Evolutionary conservation across 352 stramenopile species (phyloP), one percentile per base, ranked within the genome.

Genomic region (Pelagophyceae sp.): DNA sequence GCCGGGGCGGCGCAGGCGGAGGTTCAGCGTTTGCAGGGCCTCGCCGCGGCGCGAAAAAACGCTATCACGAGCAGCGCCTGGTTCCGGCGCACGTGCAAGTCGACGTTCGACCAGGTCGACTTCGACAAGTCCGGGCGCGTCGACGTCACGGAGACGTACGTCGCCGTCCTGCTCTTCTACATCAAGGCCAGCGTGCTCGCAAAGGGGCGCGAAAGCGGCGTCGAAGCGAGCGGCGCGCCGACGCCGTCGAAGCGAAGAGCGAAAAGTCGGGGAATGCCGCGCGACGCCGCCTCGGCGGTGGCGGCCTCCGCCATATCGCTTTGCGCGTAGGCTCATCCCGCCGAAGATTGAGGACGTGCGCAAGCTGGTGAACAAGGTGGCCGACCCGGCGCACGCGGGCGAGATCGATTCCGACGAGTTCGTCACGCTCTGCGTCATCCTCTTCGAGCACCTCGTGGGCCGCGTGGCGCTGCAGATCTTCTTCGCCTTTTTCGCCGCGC

Each of bases 111-210:
- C 58, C 15, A 67, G 58, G 58, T 67, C 11, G 67, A 74, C 67
- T 25, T 74, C 37, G 38, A 74, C 67, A 74, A 58, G 35, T 38
- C 1, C 35, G 67, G 35, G 2, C 23, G 35, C 20, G 35, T 74
- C 20, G 33, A 31, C 35, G 38, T 35, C 15, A 74, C 17, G 17
- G 67, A 74, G 67, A 11, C 11, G 2, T 74, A 74, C 38, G 33
- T 58, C 35, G 67, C 67, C 35, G 33, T 74, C 15, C n/a, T 74
- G 1, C 38, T 74, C 17, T 50, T 74, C 33, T 74, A 74, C 67
- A 31, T n/a, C 17, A 74, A 74, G 33, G 2, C 35, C 5, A 6
- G 2, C 2, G 2, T n/a, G 35, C 15, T 40, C 35, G 38, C 35
- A 11, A 74, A 74, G 37, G 67, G 67, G 1, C 23, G 45, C 45